A percentile compares a stretch with the other conserved stretches of the same genome.
Evolutionary conservation across 2,329 filamentous ascomycete species (phyloP).

Genomic region (Botryosphaeria dothidea): DNA sequence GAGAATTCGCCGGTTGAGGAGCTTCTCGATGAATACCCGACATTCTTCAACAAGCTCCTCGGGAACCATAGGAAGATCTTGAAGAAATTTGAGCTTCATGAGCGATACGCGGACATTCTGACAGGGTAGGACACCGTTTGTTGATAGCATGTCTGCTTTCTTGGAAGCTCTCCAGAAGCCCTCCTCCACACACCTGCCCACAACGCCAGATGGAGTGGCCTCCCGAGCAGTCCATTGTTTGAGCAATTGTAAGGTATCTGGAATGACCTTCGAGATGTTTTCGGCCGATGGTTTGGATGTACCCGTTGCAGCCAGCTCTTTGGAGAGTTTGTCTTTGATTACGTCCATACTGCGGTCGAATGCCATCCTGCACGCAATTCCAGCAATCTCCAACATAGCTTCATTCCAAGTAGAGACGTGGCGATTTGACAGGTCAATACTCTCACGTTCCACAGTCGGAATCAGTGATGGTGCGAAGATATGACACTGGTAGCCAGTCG

Average conservation of each 20-base stretch:
- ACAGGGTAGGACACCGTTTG: conserved; percentile 81
- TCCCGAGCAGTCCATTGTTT: conserved; percentile 87
- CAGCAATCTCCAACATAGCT: conserved; percentile 87
- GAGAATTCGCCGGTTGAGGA: conserved; percentile 84
- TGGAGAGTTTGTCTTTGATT: conserved; percentile 52
- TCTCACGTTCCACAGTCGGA: conserved; percentile 94
- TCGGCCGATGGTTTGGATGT: conserved; percentile 38
- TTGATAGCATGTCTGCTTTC: conserved; percentile 83
- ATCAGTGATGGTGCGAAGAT: conserved; percentile 96
- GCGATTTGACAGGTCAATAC: conserved; percentile 92
- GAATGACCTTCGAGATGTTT: conserved; percentile 38
- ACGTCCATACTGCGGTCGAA: conserved; percentile 86
- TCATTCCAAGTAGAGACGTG: conserved; percentile 96
- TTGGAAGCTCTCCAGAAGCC: conserved; percentile 93
- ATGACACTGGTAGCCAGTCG: conserved; percentile 89
- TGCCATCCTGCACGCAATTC: conserved; percentile 84
- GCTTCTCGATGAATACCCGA: conserved; percentile 72
- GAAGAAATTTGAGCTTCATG: conserved; percentile 75
- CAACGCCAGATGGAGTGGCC: conserved; percentile 82
- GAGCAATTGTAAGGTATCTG: conserved; percentile 64
- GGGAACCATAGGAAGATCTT: conserved; percentile 84
- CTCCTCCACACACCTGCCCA: conserved; percentile 87
- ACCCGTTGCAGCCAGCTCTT: conserved; percentile 46
- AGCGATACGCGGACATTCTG: conserved; percentile 75
- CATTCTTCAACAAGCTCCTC: conserved; percentile 69